Conservation (phyloP, 805 yeast species). For the Naumovozyma baii region DNA sequence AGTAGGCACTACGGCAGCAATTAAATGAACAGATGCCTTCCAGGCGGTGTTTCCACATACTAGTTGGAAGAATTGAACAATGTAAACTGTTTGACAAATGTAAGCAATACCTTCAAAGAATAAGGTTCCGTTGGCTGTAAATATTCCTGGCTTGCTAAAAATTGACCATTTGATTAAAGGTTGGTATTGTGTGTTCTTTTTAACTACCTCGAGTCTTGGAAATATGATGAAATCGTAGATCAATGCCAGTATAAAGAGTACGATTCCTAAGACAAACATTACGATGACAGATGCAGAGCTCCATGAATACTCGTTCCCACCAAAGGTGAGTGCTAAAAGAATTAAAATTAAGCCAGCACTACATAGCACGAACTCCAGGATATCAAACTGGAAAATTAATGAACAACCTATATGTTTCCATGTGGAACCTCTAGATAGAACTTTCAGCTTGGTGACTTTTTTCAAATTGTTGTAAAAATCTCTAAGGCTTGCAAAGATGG, state of each 20-base stretch:
- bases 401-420: not conserved
- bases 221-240: constrained; percentile 34
- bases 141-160: constrained; percentile 9
- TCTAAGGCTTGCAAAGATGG: not conserved
- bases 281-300: constrained; percentile 34
- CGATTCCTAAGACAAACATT: constrained; percentile 37
- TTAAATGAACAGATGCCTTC: constrained; percentile 19
- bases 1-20: constrained; percentile 16
- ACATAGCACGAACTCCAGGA: constrained; percentile 16
- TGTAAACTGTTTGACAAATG: constrained; percentile 16
- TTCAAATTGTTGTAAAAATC: not conserved
- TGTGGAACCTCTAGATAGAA: not conserved
- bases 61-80: constrained; percentile 23
- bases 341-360: constrained; percentile 17
- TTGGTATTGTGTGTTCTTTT: constrained; percentile 7
- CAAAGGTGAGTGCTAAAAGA: constrained; percentile 28
- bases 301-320: constrained; percentile 54
- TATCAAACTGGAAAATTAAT: constrained; percentile 13
- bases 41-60: constrained; percentile 17
- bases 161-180: constrained; percentile 15
- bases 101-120: constrained; percentile 14
- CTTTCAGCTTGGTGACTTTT: not conserved
- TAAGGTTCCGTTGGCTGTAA: constrained; percentile 13
- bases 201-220: constrained; percentile 7
- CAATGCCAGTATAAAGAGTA: constrained; percentile 35